phyloP scores from a whole-genome alignment of 352 stramenopile species.

The Phytophthora citricola region DNA sequence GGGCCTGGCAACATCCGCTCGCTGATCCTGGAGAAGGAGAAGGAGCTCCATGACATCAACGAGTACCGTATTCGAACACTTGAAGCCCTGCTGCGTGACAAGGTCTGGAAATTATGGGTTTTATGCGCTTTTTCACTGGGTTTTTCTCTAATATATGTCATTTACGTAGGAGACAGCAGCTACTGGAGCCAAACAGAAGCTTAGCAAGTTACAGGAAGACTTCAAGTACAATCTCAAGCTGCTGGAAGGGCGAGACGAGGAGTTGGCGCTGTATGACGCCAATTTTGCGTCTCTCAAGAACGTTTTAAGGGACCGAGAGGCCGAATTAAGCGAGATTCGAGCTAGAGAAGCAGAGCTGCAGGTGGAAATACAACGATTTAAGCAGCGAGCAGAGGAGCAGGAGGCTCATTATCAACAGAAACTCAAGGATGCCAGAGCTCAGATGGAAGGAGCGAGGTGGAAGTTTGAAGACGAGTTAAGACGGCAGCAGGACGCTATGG shows the following conservation, averaged over 20 bases:
- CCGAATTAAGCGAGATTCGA: slow-evolving; percentile 71
- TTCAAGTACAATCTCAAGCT: slow-evolving; percentile 95
- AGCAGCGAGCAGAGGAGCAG: slow-evolving; percentile 50
- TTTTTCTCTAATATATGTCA: slow-evolving; percentile 3
- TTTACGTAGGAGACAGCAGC: slow-evolving; percentile 45
- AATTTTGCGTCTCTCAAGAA: slow-evolving; percentile 85
- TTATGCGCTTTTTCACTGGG: slow-evolving; percentile 2
- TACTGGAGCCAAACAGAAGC: slow-evolving; percentile 70
- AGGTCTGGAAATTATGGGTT: slow-evolving; percentile 37
- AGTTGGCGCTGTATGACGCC: slow-evolving; percentile 88
- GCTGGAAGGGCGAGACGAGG: slow-evolving; percentile 90
- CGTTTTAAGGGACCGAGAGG: slow-evolving; percentile 75
- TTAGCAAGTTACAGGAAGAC: slow-evolving; percentile 91
- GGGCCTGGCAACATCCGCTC: slow-evolving; percentile 79
- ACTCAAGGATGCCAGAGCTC: slow-evolving; percentile 73
- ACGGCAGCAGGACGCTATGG: slow-evolving; percentile 66
- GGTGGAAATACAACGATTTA: slow-evolving; percentile 54
- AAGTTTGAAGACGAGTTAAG: slow-evolving; percentile 81
- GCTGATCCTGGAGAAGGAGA: slow-evolving; percentile 91
- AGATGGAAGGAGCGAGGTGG: slow-evolving; percentile 77
- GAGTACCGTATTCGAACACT: slow-evolving; percentile 89
- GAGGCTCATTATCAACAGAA: slow-evolving; percentile 73
- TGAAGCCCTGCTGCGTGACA: slow-evolving; percentile 79
- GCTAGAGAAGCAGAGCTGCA: slow-evolving; percentile 62
- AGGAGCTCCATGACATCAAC: slow-evolving; percentile 94